A percentile compares a stretch with the other conserved stretches of the same genome.
These are phyloP conservation scores for Mycena polygramma DNA, from an alignment of 768 basidiomycete species.

Conservation along the genomic window DNA sequence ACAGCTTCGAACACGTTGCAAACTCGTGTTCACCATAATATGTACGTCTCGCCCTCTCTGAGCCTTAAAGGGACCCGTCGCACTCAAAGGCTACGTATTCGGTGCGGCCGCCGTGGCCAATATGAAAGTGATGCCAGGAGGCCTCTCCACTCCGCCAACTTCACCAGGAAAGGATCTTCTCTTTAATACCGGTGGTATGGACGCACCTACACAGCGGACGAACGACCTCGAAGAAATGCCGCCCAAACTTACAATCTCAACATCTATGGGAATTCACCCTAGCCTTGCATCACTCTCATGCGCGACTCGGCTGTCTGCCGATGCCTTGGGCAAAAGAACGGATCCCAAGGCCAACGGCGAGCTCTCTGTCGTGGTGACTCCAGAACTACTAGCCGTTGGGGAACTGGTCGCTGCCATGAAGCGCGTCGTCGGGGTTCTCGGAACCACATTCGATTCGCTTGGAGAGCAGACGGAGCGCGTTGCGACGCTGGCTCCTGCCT, in stretches of 20 bases:
- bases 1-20: slow-evolving; percentile 30
- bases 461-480: slow-evolving; percentile 61
- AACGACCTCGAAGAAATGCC: slow-evolving; percentile 4
- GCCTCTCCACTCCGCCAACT: slow-evolving; percentile 26
- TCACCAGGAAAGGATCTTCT: slow-evolving; percentile 16
- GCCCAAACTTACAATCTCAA: slow-evolving; percentile 24
- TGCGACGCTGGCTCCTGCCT: slow-evolving; percentile 57
- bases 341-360: neutral
- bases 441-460: slow-evolving; percentile 59
- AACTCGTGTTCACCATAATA: slow-evolving; percentile 26
- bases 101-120: slow-evolving; percentile 8
- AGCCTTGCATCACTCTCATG: slow-evolving; percentile 22
- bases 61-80: neutral
- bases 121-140: slow-evolving; percentile 33
- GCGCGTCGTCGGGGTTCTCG: slow-evolving; percentile 54
- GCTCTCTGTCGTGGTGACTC: slow-evolving; percentile 36
- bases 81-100: slow-evolving; percentile 23
- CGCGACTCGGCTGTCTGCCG: slow-evolving; percentile 25
- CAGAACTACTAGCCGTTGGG: slow-evolving; percentile 58
- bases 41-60: slow-evolving; percentile 15
- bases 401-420: slow-evolving; percentile 63
- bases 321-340: neutral
- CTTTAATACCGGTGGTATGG: neutral
- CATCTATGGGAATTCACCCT: slow-evolving; percentile 9
- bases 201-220: neutral